Base-by-base conservation (phyloP, 805 yeast species). In the Candida ulmi region DNA sequence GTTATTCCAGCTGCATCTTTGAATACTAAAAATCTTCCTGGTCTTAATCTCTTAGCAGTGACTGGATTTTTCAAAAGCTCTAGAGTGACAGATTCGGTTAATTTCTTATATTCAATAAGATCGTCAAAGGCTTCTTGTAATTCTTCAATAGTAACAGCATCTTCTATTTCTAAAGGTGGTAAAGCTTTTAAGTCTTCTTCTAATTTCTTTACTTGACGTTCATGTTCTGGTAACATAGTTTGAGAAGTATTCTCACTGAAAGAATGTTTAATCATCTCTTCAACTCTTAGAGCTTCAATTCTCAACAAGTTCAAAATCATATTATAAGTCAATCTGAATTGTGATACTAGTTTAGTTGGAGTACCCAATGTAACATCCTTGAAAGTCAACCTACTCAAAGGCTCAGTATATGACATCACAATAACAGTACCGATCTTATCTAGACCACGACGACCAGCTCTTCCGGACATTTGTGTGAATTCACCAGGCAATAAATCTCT, bases 381-480 rank as follows among this genome's bases (percentile, higher is more conserved):
- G 53, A 93, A 77, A 13, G 78, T 74, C 1, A 69, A 56, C 16
- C 68, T 68, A 5, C 69, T 68, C 16, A 82, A 51, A 1, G 93
- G 87, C 19, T 76, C 74, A 36, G 74, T 79, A 53, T 82, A 85
- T 3, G 95, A 72, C 95, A 93, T 88, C 7, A 90, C 78, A 45
- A 93, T 88, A 11, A 93, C 99, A 0, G 97, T 91, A 56, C 99
- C 99, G 0, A 85, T 87, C 17, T 79, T 66, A 66, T 93, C 99
- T 47, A 93, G 66, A 27, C 99, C 99, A 69, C 99, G 80, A 65
- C 99, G 80, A 44, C 99, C 99, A 0, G 99, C 99, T 62, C 99
- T 76, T 33, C 99, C 99, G 0, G 97, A 90, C 99, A 93, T 93
- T 63, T 91, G 99, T 0, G 98, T 93, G 58, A 91, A 93, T 60